Evolutionary conservation across 768 basidiomycete species (phyloP).

Genomic region (Asterophora parasitica): DNA sequence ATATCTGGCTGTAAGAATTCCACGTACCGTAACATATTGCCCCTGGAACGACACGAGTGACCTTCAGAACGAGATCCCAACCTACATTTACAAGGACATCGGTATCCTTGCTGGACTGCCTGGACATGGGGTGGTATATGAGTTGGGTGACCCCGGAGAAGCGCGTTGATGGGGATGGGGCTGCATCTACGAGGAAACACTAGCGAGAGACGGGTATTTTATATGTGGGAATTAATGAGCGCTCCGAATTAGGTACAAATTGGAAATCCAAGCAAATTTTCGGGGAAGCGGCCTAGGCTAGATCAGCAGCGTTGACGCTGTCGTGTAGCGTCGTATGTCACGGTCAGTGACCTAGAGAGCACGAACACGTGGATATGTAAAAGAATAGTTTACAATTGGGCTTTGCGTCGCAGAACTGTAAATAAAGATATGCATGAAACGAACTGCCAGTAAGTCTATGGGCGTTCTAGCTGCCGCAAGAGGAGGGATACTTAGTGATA

Average conservation of each 20-base stretch:
- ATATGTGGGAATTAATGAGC: not conserved
- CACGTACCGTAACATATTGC: slow-evolving; percentile 19
- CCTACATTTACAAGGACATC: slow-evolving; percentile 15
- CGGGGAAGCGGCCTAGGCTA: no score
- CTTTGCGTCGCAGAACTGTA: no score
- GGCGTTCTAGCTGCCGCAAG: no score
- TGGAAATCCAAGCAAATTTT: no score
- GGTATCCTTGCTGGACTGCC: slow-evolving; percentile 8
- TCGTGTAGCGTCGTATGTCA: no score
- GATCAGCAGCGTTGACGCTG: no score
- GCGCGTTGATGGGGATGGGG: not conserved
- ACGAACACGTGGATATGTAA: no score
- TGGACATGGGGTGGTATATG: slow-evolving; percentile 10
- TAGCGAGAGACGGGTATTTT: not conserved
- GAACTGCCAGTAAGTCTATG: no score
- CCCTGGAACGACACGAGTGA: slow-evolving; percentile 16
- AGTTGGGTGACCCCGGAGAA: not conserved
- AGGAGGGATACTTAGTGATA: no score
- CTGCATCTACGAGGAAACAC: not conserved
- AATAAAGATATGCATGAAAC: no score
- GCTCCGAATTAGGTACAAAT: no score
- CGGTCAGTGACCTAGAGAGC: no score
- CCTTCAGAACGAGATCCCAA: slow-evolving; percentile 16
- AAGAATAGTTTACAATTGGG: not conserved
- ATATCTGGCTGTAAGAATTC: not conserved